Base-by-base conservation (phyloP, 1,284 basidiomycete species). In the Gymnopus androsaceus region DNA sequence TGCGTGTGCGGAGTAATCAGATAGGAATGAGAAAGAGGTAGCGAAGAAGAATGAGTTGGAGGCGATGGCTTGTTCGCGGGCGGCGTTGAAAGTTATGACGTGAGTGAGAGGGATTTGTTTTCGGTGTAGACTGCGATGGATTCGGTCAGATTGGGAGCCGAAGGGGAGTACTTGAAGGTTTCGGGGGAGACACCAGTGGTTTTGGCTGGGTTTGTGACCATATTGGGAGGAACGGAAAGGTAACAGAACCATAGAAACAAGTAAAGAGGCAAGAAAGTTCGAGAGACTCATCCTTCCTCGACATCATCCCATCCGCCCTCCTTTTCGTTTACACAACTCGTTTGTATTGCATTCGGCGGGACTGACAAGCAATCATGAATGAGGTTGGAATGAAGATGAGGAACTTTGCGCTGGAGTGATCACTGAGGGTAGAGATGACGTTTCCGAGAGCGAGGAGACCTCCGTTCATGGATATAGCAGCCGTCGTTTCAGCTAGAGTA, bases 1-100 rank as follows among this genome's bases (percentile, higher is more conserved):
- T 0, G 77, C 82, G 41, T 90, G 71, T 0, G 82, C 76, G 0
- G 81, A 76, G 42, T 70, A 56, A 61, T 75, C 67, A 61, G 71
- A 56, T 44, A 83, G 67, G 65, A 83, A 81, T 56, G 68, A 73
- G 55, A 81, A 74, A 76, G 75, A 67, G 0, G 81, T 84, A 15
- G 75, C 77, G 59, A 84, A 71, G 69, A 84, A 91, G 38, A 72
- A 69, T 34, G 57, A 68, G 65, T 70, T 78, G 48, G 69, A 70
- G 31, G 64, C 64, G 58, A 75, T 79, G 6, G 85, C 86, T 2
- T 73, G 73, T 61, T 83, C 83, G 36, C 90, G 78, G 4, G 82
- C 85, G 6, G 71, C 73, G 63, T 89, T 92, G 36, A 92, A 72
- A 2, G 76, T 69, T 45, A 69, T 76, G 54, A 87, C 75, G 62